A percentile compares a stretch with the other conserved stretches of the same genome.
Evolutionary conservation across 2,329 filamentous ascomycete genomes (phyloP).

Genomic region (Colletotrichum sp.): DNA sequence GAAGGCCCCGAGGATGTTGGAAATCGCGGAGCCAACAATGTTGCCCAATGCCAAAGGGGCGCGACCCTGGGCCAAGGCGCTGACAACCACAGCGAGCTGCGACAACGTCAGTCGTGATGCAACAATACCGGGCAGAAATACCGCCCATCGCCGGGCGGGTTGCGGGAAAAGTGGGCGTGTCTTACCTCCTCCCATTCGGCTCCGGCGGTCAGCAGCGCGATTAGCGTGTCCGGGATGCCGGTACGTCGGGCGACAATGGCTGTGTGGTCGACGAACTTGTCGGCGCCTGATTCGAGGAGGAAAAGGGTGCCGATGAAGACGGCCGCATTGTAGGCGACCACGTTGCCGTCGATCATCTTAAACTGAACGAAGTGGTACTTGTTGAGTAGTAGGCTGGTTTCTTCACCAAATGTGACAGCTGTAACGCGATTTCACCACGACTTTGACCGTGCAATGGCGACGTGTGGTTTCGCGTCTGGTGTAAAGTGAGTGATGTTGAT

Average conservation of each 20-base stretch:
- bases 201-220: conserved; percentile 57
- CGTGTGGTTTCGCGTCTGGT: not conserved
- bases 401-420: not conserved
- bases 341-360: not conserved
- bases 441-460: not conserved
- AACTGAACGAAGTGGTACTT: not conserved
- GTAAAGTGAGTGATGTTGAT: not conserved
- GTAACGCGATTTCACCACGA: not conserved
- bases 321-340: conserved; percentile 34
- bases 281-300: conserved; percentile 55
- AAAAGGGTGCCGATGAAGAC: conserved; percentile 50
- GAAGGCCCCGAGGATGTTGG: conserved; percentile 61
- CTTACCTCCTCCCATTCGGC: conserved; percentile 62
- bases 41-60: conserved; percentile 58
- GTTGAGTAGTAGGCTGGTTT: not conserved
- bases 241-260: conserved; percentile 49
- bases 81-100: conserved; percentile 41
- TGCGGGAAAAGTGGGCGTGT: not conserved
- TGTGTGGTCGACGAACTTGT: conserved; percentile 58
- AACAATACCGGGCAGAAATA: not conserved
- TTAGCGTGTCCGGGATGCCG: conserved; percentile 49
- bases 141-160: not conserved
- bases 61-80: conserved; percentile 49
- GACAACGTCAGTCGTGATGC: conserved; percentile 27
- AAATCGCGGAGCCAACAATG: conserved; percentile 57